These are phyloP conservation scores for Linum lewisii DNA, from an alignment of 345 rosid genomes.

Conservation along the genomic window DNA sequence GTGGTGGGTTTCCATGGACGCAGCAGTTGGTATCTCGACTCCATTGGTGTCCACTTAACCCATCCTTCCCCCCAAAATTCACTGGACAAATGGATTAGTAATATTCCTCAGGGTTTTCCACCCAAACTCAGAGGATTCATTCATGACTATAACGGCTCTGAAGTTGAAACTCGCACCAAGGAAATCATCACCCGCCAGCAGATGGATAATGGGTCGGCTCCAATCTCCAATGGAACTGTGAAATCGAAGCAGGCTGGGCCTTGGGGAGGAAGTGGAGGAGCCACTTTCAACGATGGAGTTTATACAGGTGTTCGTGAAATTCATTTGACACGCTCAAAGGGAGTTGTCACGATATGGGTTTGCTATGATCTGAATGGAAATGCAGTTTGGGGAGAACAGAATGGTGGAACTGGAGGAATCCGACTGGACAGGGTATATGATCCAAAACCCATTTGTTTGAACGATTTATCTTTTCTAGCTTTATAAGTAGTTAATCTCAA, in stretches of 20 bases:
- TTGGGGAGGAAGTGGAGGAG: constrained; percentile 27
- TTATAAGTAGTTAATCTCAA: no score
- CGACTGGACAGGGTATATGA: constrained; percentile 16
- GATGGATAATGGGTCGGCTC: neutral
- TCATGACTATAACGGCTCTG: neutral
- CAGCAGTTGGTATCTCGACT: constrained; percentile 22
- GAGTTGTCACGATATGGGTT: constrained; percentile 13
- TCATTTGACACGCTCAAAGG: constrained; percentile 15
- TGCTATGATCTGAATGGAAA: constrained; percentile 25
- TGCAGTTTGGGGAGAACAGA: constrained; percentile 18
- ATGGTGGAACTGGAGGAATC: constrained; percentile 20
- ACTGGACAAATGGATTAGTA: no score
- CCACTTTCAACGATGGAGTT: constrained; percentile 21
- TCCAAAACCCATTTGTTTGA: neutral
- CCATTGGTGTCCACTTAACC: constrained; percentile 20
- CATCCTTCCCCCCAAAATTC: constrained; percentile 10
- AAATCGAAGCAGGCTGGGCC: constrained; percentile 10
- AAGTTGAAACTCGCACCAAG: neutral
- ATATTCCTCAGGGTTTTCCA: neutral
- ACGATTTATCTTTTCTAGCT: no score
- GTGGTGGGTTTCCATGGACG: constrained; percentile 28
- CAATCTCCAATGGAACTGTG: neutral
- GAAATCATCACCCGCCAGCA: no score
- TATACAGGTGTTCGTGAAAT: constrained; percentile 18
- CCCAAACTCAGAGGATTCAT: neutral